Percentiles rank a stretch among this genome's conserved stretches.
These are phyloP conservation scores for Hanseniaspora mollemarum DNA, from an alignment of 805 yeast species.

Conservation along the genomic window DNA sequence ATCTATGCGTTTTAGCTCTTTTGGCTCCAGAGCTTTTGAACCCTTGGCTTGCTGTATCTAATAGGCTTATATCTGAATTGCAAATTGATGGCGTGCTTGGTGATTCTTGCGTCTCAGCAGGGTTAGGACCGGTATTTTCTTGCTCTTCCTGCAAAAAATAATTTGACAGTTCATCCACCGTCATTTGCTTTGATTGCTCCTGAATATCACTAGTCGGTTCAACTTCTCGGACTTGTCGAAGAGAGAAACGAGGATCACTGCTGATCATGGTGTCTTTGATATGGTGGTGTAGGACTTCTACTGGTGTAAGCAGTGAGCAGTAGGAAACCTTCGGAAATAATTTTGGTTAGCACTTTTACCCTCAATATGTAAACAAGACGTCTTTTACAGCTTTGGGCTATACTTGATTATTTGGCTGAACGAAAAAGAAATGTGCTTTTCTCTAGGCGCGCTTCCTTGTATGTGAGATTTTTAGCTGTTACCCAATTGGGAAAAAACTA, in stretches of 20 bases:
- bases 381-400: too few relatives aligned
- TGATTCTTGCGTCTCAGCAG: background rate
- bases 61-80: slow-evolving; percentile 1
- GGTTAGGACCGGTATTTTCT: background rate
- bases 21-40: slow-evolving; percentile 26
- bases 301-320: too few relatives aligned
- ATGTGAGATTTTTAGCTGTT: too few relatives aligned
- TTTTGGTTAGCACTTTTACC: too few relatives aligned
- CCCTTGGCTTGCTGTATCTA: slow-evolving; percentile 10
- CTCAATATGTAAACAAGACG: too few relatives aligned
- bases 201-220: too few relatives aligned
- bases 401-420: too few relatives aligned
- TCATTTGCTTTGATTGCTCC: background rate
- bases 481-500: too few relatives aligned
- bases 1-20: slow-evolving; percentile 50
- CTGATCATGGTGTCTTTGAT: too few relatives aligned
- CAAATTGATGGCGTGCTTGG: background rate
- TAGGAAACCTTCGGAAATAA: too few relatives aligned
- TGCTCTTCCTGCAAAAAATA: background rate
- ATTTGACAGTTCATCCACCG: background rate
- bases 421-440: background rate
- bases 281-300: too few relatives aligned
- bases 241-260: background rate
- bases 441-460: too few relatives aligned
- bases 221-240: background rate